Evolutionary conservation across 768 basidiomycete species (phyloP), one percentile per base, ranked within the genome.

Genomic region (Lentinula edodes): DNA sequence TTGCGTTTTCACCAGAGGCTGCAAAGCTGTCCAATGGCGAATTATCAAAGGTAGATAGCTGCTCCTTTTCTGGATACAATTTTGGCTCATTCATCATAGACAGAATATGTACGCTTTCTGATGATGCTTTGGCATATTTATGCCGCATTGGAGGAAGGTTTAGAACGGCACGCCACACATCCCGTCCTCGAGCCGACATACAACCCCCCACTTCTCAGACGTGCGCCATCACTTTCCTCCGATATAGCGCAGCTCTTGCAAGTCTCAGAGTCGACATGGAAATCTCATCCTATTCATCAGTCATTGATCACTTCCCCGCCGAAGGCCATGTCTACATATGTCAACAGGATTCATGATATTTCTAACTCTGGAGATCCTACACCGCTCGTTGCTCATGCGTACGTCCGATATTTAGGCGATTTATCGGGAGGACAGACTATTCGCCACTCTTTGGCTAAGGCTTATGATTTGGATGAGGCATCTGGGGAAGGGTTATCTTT

Each of bases 61-160:
- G 6, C 8, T 38, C 2, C 7, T 41, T 9, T 1, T 41, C 18
- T 55, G n/a, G n/a, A 41, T 34, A 8, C 5, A 9, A 36, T 20
- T 38, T 1, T 36, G 41, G 6, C 15, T 32, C 6, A 43, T 13
- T 32, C 6, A 10, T 39, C 15, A 20, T 6, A 56, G 55, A 78
- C 82, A 46, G 88, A 90, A 68, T 92, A 92, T 70, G 73, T 85
- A 15, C 79, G 81, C 52, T 89, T 85, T 72, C 77, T 91, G 48
- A 86, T 91, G 77, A 84, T 89, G 77, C 81, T 93, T 23, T 91
- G 88, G 85, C 81, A 90, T 66, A 74, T 93, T 32, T 94, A 93
- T 74, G 76, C 83, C 90, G 74, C 80, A 8, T 76, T 89, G 50
- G 87, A 89, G 68, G 71, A 71, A 41, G 84, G 76, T 5, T 74